These are phyloP conservation scores for Tetrahymena borealis DNA, from an alignment of 73 alveolate genomes.

Conservation along the genomic window DNA sequence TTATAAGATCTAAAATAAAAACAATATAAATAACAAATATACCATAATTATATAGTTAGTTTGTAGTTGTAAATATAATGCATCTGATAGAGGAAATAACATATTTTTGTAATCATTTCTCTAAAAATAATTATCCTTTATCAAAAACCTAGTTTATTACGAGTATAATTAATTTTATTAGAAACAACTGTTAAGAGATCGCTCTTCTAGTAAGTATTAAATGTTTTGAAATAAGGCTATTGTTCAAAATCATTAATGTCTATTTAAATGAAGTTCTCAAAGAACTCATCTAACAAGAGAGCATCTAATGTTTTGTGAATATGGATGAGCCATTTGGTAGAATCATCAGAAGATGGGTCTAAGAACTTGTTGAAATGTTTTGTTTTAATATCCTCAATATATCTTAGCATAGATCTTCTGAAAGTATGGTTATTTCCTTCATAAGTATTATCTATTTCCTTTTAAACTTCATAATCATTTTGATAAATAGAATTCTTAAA, in stretches of 20 bases:
- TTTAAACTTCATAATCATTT: conserved; percentile 17
- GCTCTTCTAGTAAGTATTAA: conserved; percentile 25
- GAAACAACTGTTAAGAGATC: conserved; percentile 31
- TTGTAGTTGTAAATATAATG: too few species aligned
- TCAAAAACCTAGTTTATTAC: conserved; percentile 36
- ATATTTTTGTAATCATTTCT: not conserved
- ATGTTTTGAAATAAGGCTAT: conserved; percentile 22
- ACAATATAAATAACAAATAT: too few species aligned
- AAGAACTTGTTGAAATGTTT: conserved; percentile 19
- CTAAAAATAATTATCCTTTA: not conserved
- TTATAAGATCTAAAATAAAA: too few species aligned
- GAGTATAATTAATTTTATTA: conserved; percentile 30
- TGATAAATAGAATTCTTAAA: conserved; percentile 20
- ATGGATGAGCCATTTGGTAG: conserved; percentile 8
- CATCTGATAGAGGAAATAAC: too few species aligned
- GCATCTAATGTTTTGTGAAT: conserved; percentile 36
- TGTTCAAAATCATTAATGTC: conserved; percentile 24
- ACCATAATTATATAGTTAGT: too few species aligned
- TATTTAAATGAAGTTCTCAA: conserved; percentile 33
- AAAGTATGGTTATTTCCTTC: conserved; percentile 16
- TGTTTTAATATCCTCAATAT: conserved; percentile 32
- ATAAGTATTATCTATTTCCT: conserved; percentile 16
- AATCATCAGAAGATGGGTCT: conserved; percentile 6
- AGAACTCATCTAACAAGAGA: conserved; percentile 30
- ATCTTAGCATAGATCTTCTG: conserved; percentile 24